Evolutionary conservation across 805 yeast genomes (phyloP).

Genomic region (Ogataea minuta): DNA sequence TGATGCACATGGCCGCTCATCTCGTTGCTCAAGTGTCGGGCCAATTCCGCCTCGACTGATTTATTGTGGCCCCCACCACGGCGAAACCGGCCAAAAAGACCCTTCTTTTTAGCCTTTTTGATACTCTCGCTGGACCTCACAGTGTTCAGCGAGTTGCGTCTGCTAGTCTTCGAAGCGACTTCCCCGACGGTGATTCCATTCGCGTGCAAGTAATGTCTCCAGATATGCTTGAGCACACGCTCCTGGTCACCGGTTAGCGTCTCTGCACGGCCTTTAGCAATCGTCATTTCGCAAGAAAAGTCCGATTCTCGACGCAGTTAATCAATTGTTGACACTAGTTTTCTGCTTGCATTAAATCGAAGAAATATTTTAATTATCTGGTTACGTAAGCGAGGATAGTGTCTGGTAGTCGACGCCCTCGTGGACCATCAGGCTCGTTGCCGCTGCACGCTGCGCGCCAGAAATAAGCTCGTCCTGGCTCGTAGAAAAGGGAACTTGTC

Average conservation of each 20-base stretch:
- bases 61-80: conserved; percentile 27
- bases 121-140: conserved; percentile 27
- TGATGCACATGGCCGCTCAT: conserved; percentile 38
- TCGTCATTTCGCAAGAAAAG: not conserved
- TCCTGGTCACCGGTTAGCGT: conserved; percentile 58
- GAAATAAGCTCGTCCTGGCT: conserved; percentile 17
- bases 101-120: conserved; percentile 35
- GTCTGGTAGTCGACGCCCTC: conserved; percentile 26
- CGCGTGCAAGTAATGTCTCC: conserved; percentile 62
- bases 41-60: conserved; percentile 22
- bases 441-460: conserved; percentile 29
- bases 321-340: not conserved
- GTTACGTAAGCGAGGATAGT: conserved; percentile 8
- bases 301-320: not conserved
- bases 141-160: conserved; percentile 28
- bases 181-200: conserved; percentile 46
- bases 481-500: not conserved
- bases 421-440: conserved; percentile 22
- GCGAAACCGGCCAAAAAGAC: conserved; percentile 29
- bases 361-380: not conserved
- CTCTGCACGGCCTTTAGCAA: conserved; percentile 42
- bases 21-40: conserved; percentile 22
- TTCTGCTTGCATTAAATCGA: conserved; percentile 2
- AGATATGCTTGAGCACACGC: conserved; percentile 60
- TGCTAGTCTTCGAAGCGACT: conserved; percentile 11